These are phyloP conservation scores for Colletotrichum siamense DNA, from an alignment of 2,329 filamentous ascomycete genomes.

Conservation along the genomic window DNA sequence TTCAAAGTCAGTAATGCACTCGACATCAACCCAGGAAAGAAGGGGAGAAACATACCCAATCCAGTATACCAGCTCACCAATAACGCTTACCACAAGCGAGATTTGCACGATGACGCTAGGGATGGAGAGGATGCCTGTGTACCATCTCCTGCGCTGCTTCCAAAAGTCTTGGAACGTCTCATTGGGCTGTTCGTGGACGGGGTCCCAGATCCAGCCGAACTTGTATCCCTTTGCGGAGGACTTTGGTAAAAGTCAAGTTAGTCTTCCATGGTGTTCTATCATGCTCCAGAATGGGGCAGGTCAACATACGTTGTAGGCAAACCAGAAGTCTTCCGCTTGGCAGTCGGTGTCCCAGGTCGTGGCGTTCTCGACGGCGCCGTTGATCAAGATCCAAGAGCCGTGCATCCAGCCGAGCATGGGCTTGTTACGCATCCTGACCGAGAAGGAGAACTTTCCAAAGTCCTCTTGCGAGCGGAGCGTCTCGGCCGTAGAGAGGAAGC, in stretches of 20 bases:
- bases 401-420: background rate
- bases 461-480: background rate
- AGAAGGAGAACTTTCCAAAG: background rate
- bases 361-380: background rate
- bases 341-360: background rate
- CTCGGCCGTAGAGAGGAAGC: background rate
- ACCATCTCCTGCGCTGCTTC: conserved; percentile 4
- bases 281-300: no score
- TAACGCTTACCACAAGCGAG: background rate
- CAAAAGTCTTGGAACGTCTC: background rate
- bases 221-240: background rate
- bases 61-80: background rate
- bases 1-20: background rate
- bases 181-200: background rate
- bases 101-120: background rate
- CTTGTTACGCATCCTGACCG: background rate
- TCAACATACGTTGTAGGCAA: background rate
- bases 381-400: conserved; percentile 5
- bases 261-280: no score
- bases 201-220: background rate
- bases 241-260: background rate
- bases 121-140: background rate
- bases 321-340: background rate
- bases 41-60: background rate
- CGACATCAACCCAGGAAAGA: accelerated